Evolutionary conservation across 345 rosid genomes (phyloP).

Genomic region (Sonneratia caseolaris): DNA sequence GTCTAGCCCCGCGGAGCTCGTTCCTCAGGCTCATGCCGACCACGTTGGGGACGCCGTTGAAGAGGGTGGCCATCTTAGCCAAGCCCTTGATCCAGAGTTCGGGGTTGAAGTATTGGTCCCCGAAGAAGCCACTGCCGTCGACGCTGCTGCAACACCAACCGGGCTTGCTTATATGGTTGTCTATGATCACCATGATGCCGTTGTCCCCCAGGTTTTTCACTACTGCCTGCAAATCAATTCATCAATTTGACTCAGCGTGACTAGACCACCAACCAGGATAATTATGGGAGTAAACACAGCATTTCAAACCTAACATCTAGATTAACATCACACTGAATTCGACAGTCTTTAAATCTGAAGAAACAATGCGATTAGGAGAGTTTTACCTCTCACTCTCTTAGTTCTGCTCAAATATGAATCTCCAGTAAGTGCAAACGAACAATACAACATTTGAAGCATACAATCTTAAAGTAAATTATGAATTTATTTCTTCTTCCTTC

Average conservation of each 20-base stretch:
- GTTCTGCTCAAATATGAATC: no score
- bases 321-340: no score
- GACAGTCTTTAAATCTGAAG: no score
- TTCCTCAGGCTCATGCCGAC: conserved; percentile 94
- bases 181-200: conserved; percentile 74
- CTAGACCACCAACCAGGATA: not conserved
- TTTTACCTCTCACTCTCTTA: no score
- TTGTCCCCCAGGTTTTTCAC: conserved; percentile 63
- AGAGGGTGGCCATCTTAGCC: conserved; percentile 56
- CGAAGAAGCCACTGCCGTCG: conserved; percentile 96
- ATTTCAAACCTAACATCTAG: not conserved
- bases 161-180: conserved; percentile 86
- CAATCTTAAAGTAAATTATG: no score
- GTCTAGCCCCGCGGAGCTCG: conserved; percentile 81
- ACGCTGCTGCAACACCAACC: conserved; percentile 80
- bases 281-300: not conserved
- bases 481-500: no score
- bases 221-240: conserved; percentile 39
- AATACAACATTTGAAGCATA: no score
- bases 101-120: conserved; percentile 71
- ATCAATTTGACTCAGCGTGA: not conserved
- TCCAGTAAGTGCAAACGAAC: no score
- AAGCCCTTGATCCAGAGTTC: conserved; percentile 60
- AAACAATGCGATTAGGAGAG: no score
- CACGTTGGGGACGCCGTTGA: conserved; percentile 50